A percentile compares a stretch with the other conserved stretches of the same genome.
Evolutionary conservation across 805 yeast species (phyloP).

Genomic region (Yamadazyma phyllophila): DNA sequence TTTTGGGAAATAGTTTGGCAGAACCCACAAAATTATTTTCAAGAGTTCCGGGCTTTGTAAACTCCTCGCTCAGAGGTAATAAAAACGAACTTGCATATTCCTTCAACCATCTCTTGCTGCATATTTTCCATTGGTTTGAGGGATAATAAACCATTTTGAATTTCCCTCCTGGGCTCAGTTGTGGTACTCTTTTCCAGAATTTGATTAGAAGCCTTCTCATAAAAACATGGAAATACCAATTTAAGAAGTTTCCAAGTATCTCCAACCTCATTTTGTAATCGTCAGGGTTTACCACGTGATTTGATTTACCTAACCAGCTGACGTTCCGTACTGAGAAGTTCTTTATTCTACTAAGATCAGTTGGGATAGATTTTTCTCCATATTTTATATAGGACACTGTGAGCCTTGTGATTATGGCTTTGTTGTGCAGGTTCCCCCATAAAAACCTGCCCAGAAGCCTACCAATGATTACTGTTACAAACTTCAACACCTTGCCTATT

Average conservation of each 20-base stretch:
- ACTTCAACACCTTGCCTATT: conserved; percentile 34
- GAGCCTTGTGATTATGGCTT: conserved; percentile 32
- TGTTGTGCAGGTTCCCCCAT: conserved; percentile 55
- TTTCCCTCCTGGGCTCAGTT: conserved; percentile 4
- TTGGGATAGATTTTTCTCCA: conserved; percentile 1
- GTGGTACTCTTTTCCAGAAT: conserved; percentile 11
- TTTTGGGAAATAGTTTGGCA: conserved; percentile 49
- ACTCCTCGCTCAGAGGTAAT: conserved; percentile 4
- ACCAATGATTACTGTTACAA: conserved; percentile 42
- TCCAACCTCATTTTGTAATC: conserved; percentile 39
- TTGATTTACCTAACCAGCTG: conserved; percentile 50
- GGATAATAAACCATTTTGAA: conserved; percentile 42
- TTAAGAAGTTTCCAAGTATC: conserved; percentile 42
- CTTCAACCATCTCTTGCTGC: conserved; percentile 41
- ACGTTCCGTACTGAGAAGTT: not conserved
- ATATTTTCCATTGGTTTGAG: conserved; percentile 54
- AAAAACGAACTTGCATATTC: conserved; percentile 43
- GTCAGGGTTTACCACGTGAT: conserved; percentile 29
- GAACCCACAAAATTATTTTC: conserved; percentile 14
- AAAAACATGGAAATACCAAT: conserved; percentile 56
- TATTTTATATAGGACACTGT: conserved; percentile 25
- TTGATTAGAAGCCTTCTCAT: conserved; percentile 20
- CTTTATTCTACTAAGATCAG: not conserved
- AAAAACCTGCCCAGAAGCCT: conserved; percentile 49
- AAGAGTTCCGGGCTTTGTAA: not conserved